phyloP scores from a whole-genome alignment of 2,329 filamentous ascomycete genomes.

The Beauveria rudraprayagi region DNA sequence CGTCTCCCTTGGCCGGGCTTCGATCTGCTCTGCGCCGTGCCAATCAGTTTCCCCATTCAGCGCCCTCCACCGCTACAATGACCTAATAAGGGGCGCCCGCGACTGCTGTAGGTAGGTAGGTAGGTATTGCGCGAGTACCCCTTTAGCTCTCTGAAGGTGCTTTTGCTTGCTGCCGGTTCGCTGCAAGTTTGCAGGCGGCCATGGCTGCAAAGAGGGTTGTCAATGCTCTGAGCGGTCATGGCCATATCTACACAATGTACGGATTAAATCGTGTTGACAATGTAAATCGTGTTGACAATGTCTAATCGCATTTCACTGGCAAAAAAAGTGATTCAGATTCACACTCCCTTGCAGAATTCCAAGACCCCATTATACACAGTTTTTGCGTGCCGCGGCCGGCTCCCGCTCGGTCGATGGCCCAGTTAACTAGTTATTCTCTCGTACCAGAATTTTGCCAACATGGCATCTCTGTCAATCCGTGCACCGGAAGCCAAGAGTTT shows the following conservation, averaged over 20 bases:
- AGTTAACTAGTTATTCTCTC: background rate
- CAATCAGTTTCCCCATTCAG: constrained; percentile 2
- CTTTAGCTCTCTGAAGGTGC: background rate
- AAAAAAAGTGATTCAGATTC: no score
- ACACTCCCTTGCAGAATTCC: no score
- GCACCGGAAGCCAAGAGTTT: background rate
- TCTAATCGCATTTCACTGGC: no score
- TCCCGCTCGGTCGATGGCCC: no score
- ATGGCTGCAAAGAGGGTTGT: background rate
- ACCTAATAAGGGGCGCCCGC: background rate
- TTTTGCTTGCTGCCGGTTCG: background rate
- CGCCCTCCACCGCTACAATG: constrained; percentile 7
- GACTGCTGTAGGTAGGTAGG: no score
- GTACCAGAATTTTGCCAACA: background rate
- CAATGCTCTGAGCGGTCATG: no score
- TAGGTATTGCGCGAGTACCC: background rate
- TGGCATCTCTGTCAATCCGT: background rate
- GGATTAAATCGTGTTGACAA: no score
- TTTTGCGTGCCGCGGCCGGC: no score
- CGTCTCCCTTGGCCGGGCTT: background rate
- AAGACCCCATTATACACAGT: no score
- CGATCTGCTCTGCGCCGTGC: constrained; percentile 3
- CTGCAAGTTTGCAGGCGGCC: no score
- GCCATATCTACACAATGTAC: no score
- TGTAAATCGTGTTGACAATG: no score